Base-by-base conservation (phyloP, 768 basidiomycete genomes). In the Hysterangium stoloniferum region DNA sequence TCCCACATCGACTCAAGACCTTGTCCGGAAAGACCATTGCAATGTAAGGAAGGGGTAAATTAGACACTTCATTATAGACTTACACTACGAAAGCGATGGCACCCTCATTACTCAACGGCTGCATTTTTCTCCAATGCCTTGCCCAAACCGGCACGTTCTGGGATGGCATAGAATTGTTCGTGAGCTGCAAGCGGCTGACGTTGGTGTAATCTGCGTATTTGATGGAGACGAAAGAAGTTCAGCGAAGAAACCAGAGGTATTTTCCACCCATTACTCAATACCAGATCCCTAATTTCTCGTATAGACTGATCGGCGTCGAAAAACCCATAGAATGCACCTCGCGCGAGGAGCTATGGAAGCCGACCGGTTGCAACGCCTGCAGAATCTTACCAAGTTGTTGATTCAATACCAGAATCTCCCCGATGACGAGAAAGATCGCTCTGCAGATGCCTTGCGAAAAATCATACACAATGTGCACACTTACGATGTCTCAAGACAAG, bases 41-140 rank as follows among this genome's bases (percentile, higher is more conserved):
- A 45, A 78, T 92, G 88, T 90, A 65, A 64, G 78, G 48, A 9
- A 27, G 4, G 47, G 47, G 49, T 25, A 28, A 35, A 46, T 41
- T 52, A 52, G 38, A 48, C 22, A n/a, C 34, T 24, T 52, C 25
- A 43, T 47, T 47, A 24, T 42, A 44, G 41, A 34, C 53, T 54
- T 52, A 36, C 13, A 45, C 42, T 48, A 19, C 46, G 8, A 44
- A 58, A 91, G 89, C 37, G 89, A 92, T 72, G 89, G 82, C 40
- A 92, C 88, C 6, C 80, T 92, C 51, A 74, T 92, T 59, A 92
- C 88, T 0, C 86, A 88, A 60, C 78, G 88, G 20, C 72, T 90
- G 38, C 85, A 90, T 60, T 92, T 82, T 63, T 74, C 81, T 0
- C 80, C 74, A 12, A 65, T 72, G 45, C 79, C 81, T 1, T 80